Base-by-base conservation (phyloP, 306 rosid species). In the Astragalus membranaceus region DNA sequence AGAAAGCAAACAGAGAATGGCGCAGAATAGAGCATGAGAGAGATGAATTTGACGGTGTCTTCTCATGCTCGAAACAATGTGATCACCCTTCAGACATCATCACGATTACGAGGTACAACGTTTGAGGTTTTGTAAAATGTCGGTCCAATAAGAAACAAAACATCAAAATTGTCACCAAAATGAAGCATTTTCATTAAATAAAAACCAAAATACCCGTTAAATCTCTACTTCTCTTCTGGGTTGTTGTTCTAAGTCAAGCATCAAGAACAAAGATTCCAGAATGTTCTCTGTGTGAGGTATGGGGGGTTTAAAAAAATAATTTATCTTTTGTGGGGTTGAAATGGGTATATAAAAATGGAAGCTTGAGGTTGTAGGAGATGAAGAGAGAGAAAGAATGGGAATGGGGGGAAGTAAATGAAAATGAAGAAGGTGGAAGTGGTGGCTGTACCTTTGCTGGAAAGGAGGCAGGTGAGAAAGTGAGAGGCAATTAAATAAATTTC, bases 21-120 rank as follows among this genome's bases (percentile, higher is more conserved):
- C 46, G 80, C 75, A 87, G n/a, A 86, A 50, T 35, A 87, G 88
- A 83, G 96, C 89, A 86, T 82, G 91, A 84, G 83, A 86, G 80
- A 84, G 90, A 80, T 75, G 74, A 73, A 87, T 75, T 67, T 35
- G 73, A 59, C 50, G 32, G 47, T 70, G 85, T 81, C 76, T 91
- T 87, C 92, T 95, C 97, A 95, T 91, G 95, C 97, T 88, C 90
- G 77, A 63, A 75, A 76, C 73, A 77, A 78, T 73, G 77, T 75
- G 70, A 64, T 74, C 76, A 90, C 79, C 89, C 89, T 84, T 85
- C 65, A 76, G 96, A 75, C 97, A 84, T 87, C 83, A 73, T 83
- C 69, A 4, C 41, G 48, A 80, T 78, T 80, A 81, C 66, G 55
- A 67, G 78, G 81, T 44, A 51, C 75, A 55, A 36, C 11, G 71